phyloP scores from a whole-genome alignment of 805 yeast species.

The Kodamaea kakaduensis region DNA sequence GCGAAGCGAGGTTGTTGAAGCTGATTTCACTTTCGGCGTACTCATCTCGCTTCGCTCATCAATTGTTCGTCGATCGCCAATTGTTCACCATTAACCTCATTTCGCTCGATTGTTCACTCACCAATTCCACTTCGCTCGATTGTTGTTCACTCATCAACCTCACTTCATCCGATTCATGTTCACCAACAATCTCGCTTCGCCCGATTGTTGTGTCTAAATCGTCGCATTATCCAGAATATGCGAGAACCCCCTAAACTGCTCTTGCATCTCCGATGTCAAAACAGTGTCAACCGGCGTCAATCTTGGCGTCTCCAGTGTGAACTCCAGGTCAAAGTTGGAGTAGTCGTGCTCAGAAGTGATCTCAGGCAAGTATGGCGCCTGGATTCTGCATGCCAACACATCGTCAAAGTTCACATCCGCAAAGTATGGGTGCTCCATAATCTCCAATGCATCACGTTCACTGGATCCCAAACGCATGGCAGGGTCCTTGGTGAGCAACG shows the following conservation, averaged over 20 bases:
- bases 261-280: constrained; percentile 83
- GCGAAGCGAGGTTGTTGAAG: no score
- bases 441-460: constrained; percentile 83
- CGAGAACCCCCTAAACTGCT: constrained; percentile 95
- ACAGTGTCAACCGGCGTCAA: constrained; percentile 92
- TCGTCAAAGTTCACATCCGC: constrained; percentile 87
- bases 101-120: no score
- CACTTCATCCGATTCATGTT: no score
- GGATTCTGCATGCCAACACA: constrained; percentile 61
- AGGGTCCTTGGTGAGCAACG: constrained; percentile 87
- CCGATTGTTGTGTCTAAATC: no score
- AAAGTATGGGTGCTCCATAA: constrained; percentile 95
- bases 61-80: no score
- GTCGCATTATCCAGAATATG: constrained; percentile 65
- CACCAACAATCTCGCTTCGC: no score
- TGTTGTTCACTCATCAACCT: no score
- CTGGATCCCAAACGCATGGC: constrained; percentile 79
- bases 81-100: no score
- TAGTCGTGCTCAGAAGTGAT: constrained; percentile 85
- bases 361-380: constrained; percentile 90
- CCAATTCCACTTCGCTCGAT: no score
- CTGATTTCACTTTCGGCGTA: no score
- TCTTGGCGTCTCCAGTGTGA: constrained; percentile 90
- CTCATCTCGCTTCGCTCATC: no score
- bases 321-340: constrained; percentile 89